Evolutionary conservation across 441 rosid species (phyloP), one percentile per base, ranked within the genome.

Genomic region (Flueggea neowawraea): DNA sequence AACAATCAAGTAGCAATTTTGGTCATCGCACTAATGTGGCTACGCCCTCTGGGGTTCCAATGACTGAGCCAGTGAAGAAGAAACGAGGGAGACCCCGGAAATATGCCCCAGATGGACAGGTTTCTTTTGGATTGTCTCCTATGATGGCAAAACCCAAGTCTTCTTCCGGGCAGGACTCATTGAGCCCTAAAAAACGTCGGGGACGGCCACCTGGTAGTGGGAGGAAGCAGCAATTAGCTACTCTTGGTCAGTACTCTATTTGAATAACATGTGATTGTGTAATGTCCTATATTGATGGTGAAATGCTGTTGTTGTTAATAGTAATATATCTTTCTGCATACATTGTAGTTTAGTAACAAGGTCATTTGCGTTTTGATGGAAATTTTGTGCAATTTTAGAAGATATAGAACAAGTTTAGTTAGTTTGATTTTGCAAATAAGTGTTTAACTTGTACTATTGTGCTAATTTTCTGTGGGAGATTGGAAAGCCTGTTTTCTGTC

Each of bases 191-290:
- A 73, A 69, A 85, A 67, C 71, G 72, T 28, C 76, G 93, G 80
- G 99, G 99, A 43, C 83, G 98, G 62, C 98, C 99, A 22, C 99
- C 92, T 68, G 99, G 99, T 10, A 80, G 78, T 62, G 98, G 99
- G 68, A 84, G 99, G 83, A 95, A 95, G 84, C 99, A 95, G 66
- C 91, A 88, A 11, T 63, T 95, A 66, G 96, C 99, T 54, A 69
- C 78, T 72, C 83, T 90, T 58, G 99, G 99, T 90, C 66, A 79
- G 90, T 63, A 48, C 63, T 77, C 48, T 43, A 16, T 39, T 65
- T 28, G 49, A 53, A 36, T 31, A 31, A 6, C 45, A 60, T 49
- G 52, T 13, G 15, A 14, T 60, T 52, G 51, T 47, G 54, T 3
- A 15, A 66, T 62, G 62, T 55, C 61, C 36, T n/a, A 54, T 36